Evolutionary conservation across 2,329 filamentous ascomycete species (phyloP).

Genomic region (Grosmannia clavigera): DNA sequence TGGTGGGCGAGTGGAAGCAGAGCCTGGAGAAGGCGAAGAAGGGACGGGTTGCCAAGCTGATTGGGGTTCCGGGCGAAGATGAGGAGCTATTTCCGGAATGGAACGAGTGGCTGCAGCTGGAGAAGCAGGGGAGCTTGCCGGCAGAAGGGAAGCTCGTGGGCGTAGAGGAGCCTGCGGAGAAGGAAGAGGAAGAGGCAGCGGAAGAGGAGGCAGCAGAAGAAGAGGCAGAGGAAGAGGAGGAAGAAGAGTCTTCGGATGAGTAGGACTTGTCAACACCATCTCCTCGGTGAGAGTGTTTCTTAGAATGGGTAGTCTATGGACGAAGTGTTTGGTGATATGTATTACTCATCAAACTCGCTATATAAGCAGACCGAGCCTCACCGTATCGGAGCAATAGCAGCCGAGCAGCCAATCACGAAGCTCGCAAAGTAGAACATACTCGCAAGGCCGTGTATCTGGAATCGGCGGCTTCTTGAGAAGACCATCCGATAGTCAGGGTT

Average conservation of each 20-base stretch:
- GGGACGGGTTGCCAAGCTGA: conserved; percentile 67
- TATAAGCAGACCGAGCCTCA: too few relatives aligned
- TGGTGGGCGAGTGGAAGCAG: conserved; percentile 72
- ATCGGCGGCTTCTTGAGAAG: too few relatives aligned
- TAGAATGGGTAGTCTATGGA: too few relatives aligned
- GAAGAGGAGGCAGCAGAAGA: background rate
- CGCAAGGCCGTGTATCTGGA: too few relatives aligned
- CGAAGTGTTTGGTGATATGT: too few relatives aligned
- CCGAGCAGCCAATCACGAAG: background rate
- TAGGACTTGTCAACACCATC: background rate
- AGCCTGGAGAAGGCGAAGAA: conserved; percentile 75
- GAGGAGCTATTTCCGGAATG: conserved; percentile 92
- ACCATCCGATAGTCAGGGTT: too few relatives aligned
- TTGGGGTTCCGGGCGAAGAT: conserved; percentile 72
- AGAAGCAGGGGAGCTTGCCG: conserved; percentile 47
- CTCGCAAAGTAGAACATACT: background rate
- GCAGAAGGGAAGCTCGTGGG: background rate
- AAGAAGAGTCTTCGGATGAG: background rate
- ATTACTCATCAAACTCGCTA: too few relatives aligned
- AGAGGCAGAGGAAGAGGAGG: background rate
- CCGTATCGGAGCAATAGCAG: background rate
- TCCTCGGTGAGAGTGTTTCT: too few relatives aligned
- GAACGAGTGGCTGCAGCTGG: conserved; percentile 78
- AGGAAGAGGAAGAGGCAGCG: background rate
- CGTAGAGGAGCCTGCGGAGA: background rate